These are phyloP conservation scores for Xylaria sp. DNA, from an alignment of 495 filamentous ascomycete genomes.

Conservation along the genomic window DNA sequence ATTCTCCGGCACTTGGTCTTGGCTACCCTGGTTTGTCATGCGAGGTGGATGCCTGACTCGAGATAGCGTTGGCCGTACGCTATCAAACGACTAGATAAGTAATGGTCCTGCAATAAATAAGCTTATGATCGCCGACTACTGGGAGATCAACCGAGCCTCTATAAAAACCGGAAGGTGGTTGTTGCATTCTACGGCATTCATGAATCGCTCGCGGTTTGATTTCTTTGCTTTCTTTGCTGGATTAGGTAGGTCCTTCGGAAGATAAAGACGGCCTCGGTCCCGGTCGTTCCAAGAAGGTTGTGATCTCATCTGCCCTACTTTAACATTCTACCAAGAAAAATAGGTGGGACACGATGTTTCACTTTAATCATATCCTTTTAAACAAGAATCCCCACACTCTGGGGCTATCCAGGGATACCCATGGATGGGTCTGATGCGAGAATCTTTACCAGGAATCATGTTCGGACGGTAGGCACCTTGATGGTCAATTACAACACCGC, in stretches of 20 bases:
- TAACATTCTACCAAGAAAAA: background rate
- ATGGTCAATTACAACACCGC: constrained; percentile 18
- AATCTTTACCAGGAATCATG: background rate
- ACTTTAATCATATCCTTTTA: background rate
- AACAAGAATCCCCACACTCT: background rate
- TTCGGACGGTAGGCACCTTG: background rate
- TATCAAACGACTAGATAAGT: background rate
- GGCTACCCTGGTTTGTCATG: background rate
- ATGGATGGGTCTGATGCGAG: background rate
- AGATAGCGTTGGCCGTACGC: background rate
- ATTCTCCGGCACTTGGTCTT: background rate
- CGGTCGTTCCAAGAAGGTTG: background rate
- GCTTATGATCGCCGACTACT: background rate
- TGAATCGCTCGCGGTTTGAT: background rate
- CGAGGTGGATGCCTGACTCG: background rate
- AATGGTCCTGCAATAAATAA: background rate
- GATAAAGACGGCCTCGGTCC: background rate
- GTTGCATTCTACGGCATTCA: background rate
- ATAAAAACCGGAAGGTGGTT: background rate
- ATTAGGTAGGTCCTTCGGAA: background rate
- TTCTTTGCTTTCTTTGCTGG: background rate
- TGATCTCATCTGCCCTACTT: background rate
- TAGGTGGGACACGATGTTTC: background rate
- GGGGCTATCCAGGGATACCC: background rate
- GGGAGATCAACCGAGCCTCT: background rate